These are phyloP conservation scores for Scedosporium dehoogii DNA, from an alignment of 2,329 filamentous ascomycete species.

Conservation along the genomic window DNA sequence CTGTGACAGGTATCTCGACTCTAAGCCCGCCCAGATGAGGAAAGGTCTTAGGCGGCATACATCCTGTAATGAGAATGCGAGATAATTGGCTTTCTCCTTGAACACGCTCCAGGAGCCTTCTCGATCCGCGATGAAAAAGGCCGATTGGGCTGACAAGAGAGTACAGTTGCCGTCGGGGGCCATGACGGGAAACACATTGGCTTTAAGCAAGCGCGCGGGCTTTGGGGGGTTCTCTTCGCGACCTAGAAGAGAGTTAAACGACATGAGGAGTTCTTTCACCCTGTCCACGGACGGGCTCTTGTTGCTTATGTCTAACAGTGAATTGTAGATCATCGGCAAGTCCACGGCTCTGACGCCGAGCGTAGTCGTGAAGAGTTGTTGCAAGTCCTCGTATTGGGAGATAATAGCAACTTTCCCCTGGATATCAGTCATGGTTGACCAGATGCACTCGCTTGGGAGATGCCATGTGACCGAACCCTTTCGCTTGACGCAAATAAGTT, in stretches of 20 bases:
- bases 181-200: background rate
- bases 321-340: background rate
- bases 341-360: background rate
- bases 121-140: slow-evolving; percentile 18
- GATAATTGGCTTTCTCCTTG: slow-evolving; percentile 13
- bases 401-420: background rate
- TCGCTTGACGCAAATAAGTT: background rate
- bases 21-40: slow-evolving; percentile 18
- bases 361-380: background rate
- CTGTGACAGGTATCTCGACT: slow-evolving; percentile 18
- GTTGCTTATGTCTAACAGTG: background rate
- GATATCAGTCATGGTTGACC: background rate
- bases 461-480: background rate
- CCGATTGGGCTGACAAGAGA: background rate
- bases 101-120: slow-evolving; percentile 15
- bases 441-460: background rate
- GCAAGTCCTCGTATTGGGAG: background rate
- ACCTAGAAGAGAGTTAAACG: background rate
- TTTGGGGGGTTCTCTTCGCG: background rate
- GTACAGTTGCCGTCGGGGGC: background rate
- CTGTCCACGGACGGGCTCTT: background rate
- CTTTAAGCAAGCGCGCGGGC: background rate
- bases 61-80: slow-evolving; percentile 21
- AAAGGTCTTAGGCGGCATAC: slow-evolving; percentile 16
- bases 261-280: background rate